Evolutionary conservation across 495 filamentous ascomycete species (phyloP), one percentile per base, ranked within the genome.

Genomic region (Aspergillus cristatus): DNA sequence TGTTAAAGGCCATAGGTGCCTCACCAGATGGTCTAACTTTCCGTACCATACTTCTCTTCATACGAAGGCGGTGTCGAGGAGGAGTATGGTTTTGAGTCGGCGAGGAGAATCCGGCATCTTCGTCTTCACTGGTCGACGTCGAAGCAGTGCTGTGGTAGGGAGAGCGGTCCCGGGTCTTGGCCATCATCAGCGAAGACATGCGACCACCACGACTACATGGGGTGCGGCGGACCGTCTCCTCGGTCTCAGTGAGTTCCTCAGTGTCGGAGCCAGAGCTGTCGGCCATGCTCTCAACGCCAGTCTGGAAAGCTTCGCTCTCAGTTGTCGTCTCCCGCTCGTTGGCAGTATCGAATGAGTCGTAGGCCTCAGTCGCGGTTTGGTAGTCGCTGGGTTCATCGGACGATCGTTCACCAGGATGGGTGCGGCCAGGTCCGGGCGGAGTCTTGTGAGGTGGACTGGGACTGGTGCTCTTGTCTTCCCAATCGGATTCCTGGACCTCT

Each of bases 291-390:
- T 96, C 91, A 14, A 76, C 70, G 15, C 85, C 86, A 11, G 91
- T 96, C 55, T 93, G 83, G 76, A 95, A 94, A 32, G 86, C 86
- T 41, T 97, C 91, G 20, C 86, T 94, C 61, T 94, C 89, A 3
- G 78, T 82, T 14, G 66, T 56, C 4, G 82, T 86, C 25, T 68
- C 84, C 2, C 75, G 74, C 60, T 93, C 87, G 44, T 87, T 81
- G 2, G 86, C 85, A 0, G 65, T 69, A 57, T 93, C 86, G 43
- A 93, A 94, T 14, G 84, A 80, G 57, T 89, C 85, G 41, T 84
- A 82, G 11, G 78, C 78, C 48, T 94, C 88, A 40, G 83, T 84
- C 18, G 86, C 85, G 15, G 85, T 93, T 40, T 93, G 85, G 46
- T 91, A 94, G 11, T 93, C 85, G 40, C 63, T 77, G 7, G 62